Evolutionary conservation across 805 yeast species (phyloP), one percentile per base, ranked within the genome.

Genomic region (Starmera pachycereana): DNA sequence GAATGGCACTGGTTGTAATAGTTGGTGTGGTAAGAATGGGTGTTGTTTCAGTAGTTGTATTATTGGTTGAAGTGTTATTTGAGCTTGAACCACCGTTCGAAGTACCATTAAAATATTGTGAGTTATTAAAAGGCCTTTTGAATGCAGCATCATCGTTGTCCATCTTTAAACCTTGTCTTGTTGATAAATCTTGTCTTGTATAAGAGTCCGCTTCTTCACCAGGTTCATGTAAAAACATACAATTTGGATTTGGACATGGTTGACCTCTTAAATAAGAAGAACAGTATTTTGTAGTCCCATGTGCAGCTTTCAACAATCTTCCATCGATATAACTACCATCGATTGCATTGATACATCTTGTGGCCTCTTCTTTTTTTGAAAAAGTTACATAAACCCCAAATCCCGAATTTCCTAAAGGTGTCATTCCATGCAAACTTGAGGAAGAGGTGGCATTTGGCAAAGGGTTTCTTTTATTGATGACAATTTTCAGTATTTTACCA

Each of bases 151-250:
- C 63, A 28, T 52, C 43, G 12, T 56, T 57, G 22, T 52, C 54
- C 72, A 75, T 74, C 52, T 73, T 76, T 47, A 75, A 68, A 51
- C 78, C 77, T 49, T 77, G 78, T 57, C 84, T 81, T 4, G 92
- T 83, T 6, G 88, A 78, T 53, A 85, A 68, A 54, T 85, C 94
- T 55, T 85, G 88, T 40, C 96, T 78, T 25, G 95, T 86, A 63
- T 85, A 90, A 10, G 95, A 83, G 54, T 92, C 98, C 2, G 97
- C 97, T 61, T 92, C 98, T 67, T 92, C 99, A 43, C 99, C 98
- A 7, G 98, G 98, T 62, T 92, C 98, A 60, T 92, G 99, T 53
- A 92, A 71, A 55, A 92, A 92, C 98, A 92, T 92, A 71, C 99
- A 92, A 56, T 88, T 87, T 46, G 97, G 97, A 62, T 92, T 92